These are phyloP conservation scores for Heterobasidion irregulare DNA, from an alignment of 1,284 basidiomycete genomes.

Conservation along the genomic window DNA sequence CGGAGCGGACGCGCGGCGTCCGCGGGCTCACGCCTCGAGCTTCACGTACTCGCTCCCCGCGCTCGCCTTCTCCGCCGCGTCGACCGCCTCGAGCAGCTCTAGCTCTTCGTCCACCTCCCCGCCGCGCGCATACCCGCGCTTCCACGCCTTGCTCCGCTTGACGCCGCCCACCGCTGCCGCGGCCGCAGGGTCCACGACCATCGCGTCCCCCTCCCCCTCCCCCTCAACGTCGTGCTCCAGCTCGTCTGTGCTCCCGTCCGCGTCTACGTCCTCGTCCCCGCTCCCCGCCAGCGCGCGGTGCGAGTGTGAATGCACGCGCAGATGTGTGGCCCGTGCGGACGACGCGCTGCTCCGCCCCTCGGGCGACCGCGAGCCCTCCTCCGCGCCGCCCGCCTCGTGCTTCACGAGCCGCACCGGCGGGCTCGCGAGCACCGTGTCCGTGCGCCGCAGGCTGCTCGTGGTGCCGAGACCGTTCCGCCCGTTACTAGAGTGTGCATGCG, in stretches of 20 bases:
- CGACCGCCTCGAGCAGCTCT: constrained; percentile 25
- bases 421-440: too few species aligned
- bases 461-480: too few species aligned
- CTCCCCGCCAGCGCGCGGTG: constrained; percentile 1
- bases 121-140: too few species aligned
- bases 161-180: constrained; percentile 3
- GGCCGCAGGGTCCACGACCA: too few species aligned
- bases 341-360: constrained; percentile 5
- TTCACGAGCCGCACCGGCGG: too few species aligned
- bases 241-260: constrained; percentile 2
- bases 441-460: too few species aligned
- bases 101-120: constrained; percentile 16
- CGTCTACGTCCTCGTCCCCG: neutral
- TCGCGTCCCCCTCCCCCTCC: constrained; percentile 15
- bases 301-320: constrained; percentile 2
- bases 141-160: constrained; percentile 15
- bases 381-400: too few species aligned
- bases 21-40: too few species aligned
- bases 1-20: too few species aligned
- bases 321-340: constrained; percentile 7
- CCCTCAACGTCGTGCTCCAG: constrained; percentile 15
- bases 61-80: constrained; percentile 21
- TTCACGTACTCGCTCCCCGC: constrained; percentile 8
- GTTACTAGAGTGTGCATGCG: constrained; percentile 6
- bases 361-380: constrained; percentile 1